Conservation (phyloP, 2,329 filamentous ascomycete species). For the Rasamsonia emersonii region DNA sequence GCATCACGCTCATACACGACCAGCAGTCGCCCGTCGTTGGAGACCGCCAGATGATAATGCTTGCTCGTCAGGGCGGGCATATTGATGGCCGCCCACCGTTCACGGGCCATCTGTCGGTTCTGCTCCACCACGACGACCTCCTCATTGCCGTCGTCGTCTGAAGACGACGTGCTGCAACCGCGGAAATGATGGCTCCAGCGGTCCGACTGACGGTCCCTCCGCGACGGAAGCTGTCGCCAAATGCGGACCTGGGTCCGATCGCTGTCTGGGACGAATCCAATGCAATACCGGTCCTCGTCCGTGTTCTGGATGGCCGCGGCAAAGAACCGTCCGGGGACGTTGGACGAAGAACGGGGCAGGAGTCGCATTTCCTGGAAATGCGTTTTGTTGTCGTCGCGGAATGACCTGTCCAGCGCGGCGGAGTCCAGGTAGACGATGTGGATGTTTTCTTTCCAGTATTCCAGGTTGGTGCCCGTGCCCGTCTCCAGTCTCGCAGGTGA, state of each 20-base stretch:
- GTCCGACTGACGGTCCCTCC: not conserved
- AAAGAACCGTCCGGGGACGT: slow-evolving; percentile 6
- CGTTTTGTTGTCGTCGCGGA: slow-evolving; percentile 8
- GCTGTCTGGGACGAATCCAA: slow-evolving; percentile 8
- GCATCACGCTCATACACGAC: slow-evolving; percentile 13
- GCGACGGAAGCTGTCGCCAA: slow-evolving; percentile 2
- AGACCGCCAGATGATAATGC: slow-evolving; percentile 9
- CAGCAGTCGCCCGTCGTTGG: slow-evolving; percentile 11
- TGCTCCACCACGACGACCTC: slow-evolving; percentile 3
- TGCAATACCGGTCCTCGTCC: slow-evolving; percentile 11
- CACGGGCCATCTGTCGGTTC: slow-evolving; percentile 5
- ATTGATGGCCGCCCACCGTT: slow-evolving; percentile 11
- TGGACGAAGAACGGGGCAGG: slow-evolving; percentile 6
- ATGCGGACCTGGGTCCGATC: slow-evolving; percentile 3
- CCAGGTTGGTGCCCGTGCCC: too few species aligned
- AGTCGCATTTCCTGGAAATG: slow-evolving; percentile 12
- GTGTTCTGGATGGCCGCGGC: slow-evolving; percentile 11
- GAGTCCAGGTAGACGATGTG: slow-evolving; percentile 15
- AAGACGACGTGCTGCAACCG: too few species aligned
- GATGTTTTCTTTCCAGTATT: slow-evolving; percentile 14
- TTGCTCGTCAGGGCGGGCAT: slow-evolving; percentile 12
- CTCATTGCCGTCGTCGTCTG: not conserved
- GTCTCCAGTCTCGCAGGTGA: too few species aligned
- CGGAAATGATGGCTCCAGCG: slow-evolving; percentile 3
- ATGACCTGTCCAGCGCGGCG: slow-evolving; percentile 9